A percentile compares a stretch with the other conserved stretches of the same genome.
Evolutionary conservation across 208 protist species (phyloP).

Genomic region (Trypanosoma conorhini): DNA sequence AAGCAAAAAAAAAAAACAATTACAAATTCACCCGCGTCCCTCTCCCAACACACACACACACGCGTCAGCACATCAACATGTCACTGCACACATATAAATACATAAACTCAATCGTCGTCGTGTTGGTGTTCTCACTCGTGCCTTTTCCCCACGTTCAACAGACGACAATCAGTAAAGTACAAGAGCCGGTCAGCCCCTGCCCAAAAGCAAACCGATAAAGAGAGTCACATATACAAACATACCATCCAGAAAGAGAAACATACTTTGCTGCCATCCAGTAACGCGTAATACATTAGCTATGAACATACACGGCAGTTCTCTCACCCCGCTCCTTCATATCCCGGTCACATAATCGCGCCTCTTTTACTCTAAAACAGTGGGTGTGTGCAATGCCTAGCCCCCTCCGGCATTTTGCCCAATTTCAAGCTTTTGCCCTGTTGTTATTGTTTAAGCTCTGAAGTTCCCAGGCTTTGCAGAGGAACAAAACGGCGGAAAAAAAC

Average conservation of each 20-base stretch:
- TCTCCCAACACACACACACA: background rate
- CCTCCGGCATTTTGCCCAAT: background rate
- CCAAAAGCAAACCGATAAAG: background rate
- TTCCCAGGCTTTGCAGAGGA: background rate
- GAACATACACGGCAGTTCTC: background rate
- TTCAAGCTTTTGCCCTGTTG: background rate
- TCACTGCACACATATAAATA: background rate
- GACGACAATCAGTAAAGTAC: background rate
- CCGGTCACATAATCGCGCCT: background rate
- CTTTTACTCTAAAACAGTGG: conserved; percentile 1
- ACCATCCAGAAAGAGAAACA: background rate
- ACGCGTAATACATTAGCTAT: background rate
- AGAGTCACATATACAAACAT: background rate
- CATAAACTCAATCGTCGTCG: background rate
- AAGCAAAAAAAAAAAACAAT: conserved; percentile 8
- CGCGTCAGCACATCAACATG: background rate
- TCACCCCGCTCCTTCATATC: background rate
- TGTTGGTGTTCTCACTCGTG: background rate
- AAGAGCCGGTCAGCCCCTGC: background rate
- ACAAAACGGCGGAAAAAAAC: background rate
- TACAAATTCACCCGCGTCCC: background rate
- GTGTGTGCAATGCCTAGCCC: background rate
- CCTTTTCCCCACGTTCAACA: background rate
- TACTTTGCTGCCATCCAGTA: background rate
- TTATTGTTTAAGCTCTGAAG: background rate